A percentile compares a stretch with the other conserved stretches of the same genome.
Evolutionary conservation across 1,284 basidiomycete genomes (phyloP).

Genomic region (Stereum hirsutum): DNA sequence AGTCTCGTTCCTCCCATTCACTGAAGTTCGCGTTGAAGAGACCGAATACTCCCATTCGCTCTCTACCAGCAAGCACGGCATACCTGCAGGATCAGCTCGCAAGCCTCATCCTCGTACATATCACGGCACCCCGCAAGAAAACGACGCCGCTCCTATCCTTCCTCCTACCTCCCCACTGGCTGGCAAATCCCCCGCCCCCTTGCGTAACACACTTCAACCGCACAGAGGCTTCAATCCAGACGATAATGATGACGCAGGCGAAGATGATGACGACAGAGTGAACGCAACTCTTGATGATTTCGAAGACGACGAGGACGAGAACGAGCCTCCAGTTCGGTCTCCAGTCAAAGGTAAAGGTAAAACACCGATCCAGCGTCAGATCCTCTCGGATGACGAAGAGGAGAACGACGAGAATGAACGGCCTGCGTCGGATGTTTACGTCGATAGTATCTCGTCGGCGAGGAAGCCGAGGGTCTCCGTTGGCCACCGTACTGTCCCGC

Average conservation of each 20-base stretch:
- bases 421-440: no score
- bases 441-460: neutral
- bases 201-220: no score
- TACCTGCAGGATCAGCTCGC: neutral
- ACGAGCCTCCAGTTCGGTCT: slow-evolving; percentile 4
- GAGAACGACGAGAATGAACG: slow-evolving; percentile 6
- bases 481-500: neutral
- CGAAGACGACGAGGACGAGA: slow-evolving; percentile 8
- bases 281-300: slow-evolving; percentile 4
- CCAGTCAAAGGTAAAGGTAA: slow-evolving; percentile 9
- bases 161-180: neutral
- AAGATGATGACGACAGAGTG: slow-evolving; percentile 4
- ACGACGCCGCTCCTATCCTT: neutral
- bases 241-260: slow-evolving; percentile 3
- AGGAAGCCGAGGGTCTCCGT: neutral
- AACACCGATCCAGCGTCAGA: slow-evolving; percentile 7
- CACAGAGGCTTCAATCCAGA: neutral
- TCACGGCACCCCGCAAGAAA: neutral
- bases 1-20: neutral
- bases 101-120: neutral
- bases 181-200: neutral
- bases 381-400: slow-evolving; percentile 11
- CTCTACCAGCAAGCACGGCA: neutral
- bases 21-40: neutral
- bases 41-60: neutral